phyloP scores from a whole-genome alignment of 139 green algal species.

The Spirogloea muscicola region DNA sequence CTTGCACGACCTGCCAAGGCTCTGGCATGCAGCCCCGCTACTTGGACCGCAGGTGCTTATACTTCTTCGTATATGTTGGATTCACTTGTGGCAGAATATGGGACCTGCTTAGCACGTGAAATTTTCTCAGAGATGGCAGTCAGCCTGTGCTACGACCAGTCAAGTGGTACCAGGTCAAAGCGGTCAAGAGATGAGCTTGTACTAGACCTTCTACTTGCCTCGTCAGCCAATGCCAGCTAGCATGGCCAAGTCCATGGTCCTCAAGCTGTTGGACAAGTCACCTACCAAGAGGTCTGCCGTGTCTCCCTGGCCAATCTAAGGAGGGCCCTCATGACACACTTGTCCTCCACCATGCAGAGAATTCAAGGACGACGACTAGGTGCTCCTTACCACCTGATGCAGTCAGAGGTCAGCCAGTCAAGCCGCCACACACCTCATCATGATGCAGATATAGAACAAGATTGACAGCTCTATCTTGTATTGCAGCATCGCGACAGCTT shows the following conservation, averaged over 20 bases:
- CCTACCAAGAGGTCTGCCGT: not conserved
- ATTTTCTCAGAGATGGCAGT: not conserved
- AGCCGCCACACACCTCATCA: no score
- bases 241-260: not conserved
- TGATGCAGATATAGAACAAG: no score
- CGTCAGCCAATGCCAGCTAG: no score
- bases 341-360: slow-evolving; percentile 8
- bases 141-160: no score
- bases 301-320: not conserved
- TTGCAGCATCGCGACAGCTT: not conserved
- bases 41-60: slow-evolving; percentile 48
- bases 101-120: not conserved
- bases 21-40: slow-evolving; percentile 54
- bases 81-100: not conserved
- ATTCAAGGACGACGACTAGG: slow-evolving; percentile 42
- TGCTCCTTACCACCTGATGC: no score
- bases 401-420: no score
- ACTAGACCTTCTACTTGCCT: not conserved
- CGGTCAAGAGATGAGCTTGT: not conserved
- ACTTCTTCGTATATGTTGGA: not conserved
- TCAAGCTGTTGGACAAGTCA: not conserved
- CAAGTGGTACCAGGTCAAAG: not conserved
- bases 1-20: slow-evolving; percentile 55
- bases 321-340: not conserved
- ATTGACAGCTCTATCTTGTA: slow-evolving; percentile 2